Base-by-base conservation (phyloP, 176 grass and related monocot genomes). In the Zoysia pacifica region DNA sequence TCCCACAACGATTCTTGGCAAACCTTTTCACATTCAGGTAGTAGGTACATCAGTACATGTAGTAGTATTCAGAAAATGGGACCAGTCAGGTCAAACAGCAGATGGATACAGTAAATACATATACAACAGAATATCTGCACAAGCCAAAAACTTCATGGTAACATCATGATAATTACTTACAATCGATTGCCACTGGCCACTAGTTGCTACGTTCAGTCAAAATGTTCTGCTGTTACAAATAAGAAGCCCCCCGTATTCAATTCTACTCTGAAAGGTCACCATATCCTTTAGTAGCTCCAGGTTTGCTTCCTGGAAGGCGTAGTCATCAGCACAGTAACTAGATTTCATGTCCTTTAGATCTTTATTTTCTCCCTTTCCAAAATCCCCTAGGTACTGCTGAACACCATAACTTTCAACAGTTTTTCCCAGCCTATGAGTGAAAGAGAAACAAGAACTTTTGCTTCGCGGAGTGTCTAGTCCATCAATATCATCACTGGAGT, bases 221-320 rank as follows among this genome's bases (percentile, higher is more conserved):
- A 88, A 86, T 83, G 71, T 86, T 91, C 79, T 86, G 19, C 72
- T 53, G 42, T 86, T 75, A 81, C 90, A 91, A 76, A 89, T 50
- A 80, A 89, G 44, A 16, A 91, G 75, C 16, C 86, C 83, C 44
- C 90, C 90, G 62, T 69, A 91, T 11, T 89, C 48, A 62, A 83
- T 86, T 67, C 18, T 66, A 44, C 86, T 86, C 70, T 86, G 87
- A 76, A 82, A 83, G 7, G 66, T 48, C 59, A 79, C 44, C 60
- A 7, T 83, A 53, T 86, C 78, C 15, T 11, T 60, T 37, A 91
- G 39, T 16, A 83, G 79, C 20, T 65, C 71, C 6, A 40, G 65
- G 7, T 60, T 79, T 20, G 48, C 43, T 74, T 66, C 83, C 68
- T 78, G 60, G 7, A 60, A 68, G 74, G 69, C 70, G 67, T 91